Conservation (phyloP, 805 yeast species). For the Isabelozyma gotoi region DNA sequence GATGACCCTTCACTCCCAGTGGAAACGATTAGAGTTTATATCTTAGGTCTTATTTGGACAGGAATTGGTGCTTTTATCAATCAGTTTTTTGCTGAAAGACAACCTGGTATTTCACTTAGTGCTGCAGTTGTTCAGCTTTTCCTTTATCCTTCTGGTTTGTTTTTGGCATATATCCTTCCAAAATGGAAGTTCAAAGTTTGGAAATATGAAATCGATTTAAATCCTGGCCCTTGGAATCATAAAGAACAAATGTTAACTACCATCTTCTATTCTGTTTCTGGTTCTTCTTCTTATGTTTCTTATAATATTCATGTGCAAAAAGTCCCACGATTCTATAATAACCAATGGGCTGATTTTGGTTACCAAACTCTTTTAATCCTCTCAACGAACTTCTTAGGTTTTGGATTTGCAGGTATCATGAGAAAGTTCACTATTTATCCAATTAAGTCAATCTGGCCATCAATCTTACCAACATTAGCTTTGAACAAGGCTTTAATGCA, state of each 20-base stretch:
- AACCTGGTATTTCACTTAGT: slow-evolving; percentile 44
- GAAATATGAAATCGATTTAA: slow-evolving; percentile 6
- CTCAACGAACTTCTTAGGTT: slow-evolving; percentile 26
- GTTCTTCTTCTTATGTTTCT: slow-evolving; percentile 11
- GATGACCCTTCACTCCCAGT: slow-evolving; percentile 36
- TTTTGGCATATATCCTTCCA: slow-evolving; percentile 34
- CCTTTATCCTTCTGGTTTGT: slow-evolving; percentile 43
- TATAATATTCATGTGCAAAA: slow-evolving; percentile 21
- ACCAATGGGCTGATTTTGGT: slow-evolving; percentile 21
- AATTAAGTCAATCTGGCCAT: slow-evolving; percentile 26
- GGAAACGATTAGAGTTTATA: slow-evolving; percentile 50
- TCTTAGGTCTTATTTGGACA: slow-evolving; percentile 50
- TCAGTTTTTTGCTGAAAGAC: slow-evolving; percentile 55
- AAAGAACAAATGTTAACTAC: slow-evolving; percentile 71
- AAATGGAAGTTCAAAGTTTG: slow-evolving; percentile 25
- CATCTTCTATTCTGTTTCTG: slow-evolving; percentile 24
- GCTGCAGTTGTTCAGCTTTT: slow-evolving; percentile 46
- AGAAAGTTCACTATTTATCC: slow-evolving; percentile 29
- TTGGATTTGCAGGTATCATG: slow-evolving; percentile 31
- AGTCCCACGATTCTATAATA: slow-evolving; percentile 23
- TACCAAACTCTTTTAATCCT: slow-evolving; percentile 24
- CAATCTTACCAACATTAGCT: slow-evolving; percentile 27
- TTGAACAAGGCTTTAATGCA: slow-evolving; percentile 28
- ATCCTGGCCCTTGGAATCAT: slow-evolving; percentile 35
- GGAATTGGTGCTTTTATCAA: slow-evolving; percentile 53